Conservation (phyloP, 2,329 filamentous ascomycete species). For the Curvularia eragrostidis region DNA sequence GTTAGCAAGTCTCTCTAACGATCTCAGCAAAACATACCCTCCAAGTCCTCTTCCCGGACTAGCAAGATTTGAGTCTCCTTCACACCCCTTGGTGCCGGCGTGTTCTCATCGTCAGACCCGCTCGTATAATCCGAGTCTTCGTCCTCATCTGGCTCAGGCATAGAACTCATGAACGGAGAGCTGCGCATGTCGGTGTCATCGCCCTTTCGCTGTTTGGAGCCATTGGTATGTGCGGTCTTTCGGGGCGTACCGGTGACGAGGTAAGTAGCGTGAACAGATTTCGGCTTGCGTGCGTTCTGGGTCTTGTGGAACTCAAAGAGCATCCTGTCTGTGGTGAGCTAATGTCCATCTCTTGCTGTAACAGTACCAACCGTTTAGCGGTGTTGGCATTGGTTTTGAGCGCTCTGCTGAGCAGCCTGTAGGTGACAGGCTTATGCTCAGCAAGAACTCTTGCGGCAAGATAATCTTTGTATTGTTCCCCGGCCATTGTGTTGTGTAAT, state of each 20-base stretch:
- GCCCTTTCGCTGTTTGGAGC: conserved; percentile 55
- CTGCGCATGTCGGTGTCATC: conserved; percentile 72
- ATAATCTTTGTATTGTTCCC: conserved; percentile 71
- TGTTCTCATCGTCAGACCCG: conserved; percentile 51
- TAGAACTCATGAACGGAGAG: conserved; percentile 72
- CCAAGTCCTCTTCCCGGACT: conserved; percentile 73
- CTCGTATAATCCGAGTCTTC: conserved; percentile 32
- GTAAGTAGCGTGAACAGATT: conserved; percentile 90
- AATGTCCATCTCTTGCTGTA: background rate
- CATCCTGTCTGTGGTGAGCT: conserved; percentile 65
- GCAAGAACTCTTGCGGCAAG: conserved; percentile 78
- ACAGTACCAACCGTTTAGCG: conserved; percentile 77
- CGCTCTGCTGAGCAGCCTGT: conserved; percentile 81
- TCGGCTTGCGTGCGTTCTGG: conserved; percentile 76
- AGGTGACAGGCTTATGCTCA: conserved; percentile 80
- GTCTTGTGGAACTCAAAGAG: conserved; percentile 82
- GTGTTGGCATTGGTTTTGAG: conserved; percentile 83
- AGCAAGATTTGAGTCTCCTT: conserved; percentile 68
- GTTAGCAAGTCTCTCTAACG: conserved; percentile 18
- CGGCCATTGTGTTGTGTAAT: conserved; percentile 51
- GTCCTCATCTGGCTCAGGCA: conserved; percentile 57
- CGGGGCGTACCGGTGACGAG: conserved; percentile 75
- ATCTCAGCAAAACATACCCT: conserved; percentile 57
- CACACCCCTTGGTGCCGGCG: conserved; percentile 43
- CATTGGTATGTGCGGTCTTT: conserved; percentile 44